These are phyloP conservation scores for Hagleromyces aurorensis DNA, from an alignment of 805 yeast genomes.

Conservation along the genomic window DNA sequence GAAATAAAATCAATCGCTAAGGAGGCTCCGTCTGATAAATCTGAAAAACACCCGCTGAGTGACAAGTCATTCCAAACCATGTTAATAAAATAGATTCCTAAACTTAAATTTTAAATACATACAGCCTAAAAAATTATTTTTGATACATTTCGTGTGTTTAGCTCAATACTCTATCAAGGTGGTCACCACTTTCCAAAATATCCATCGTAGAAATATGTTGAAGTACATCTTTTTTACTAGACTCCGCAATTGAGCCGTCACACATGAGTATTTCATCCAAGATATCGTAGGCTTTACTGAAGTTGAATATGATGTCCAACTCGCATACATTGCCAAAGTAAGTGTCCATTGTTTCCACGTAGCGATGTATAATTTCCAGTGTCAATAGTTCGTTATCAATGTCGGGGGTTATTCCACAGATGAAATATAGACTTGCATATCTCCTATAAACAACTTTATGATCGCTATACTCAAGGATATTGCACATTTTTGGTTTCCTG, in stretches of 20 bases:
- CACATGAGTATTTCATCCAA: slow-evolving; percentile 75
- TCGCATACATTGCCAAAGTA: slow-evolving; percentile 95
- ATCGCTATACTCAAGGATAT: slow-evolving; percentile 74
- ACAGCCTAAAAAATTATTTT: slow-evolving; percentile 5
- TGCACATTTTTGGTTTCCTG: slow-evolving; percentile 91
- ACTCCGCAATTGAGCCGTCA: slow-evolving; percentile 83
- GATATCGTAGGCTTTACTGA: slow-evolving; percentile 86
- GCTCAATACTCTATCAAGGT: slow-evolving; percentile 37
- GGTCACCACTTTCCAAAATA: slow-evolving; percentile 73
- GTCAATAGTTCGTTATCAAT: slow-evolving; percentile 76
- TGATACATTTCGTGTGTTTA: slow-evolving; percentile 10
- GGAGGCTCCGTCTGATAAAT: slow-evolving; percentile 15
- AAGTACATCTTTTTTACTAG: slow-evolving; percentile 71
- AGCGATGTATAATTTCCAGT: slow-evolving; percentile 81
- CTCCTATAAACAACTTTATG: slow-evolving; percentile 80
- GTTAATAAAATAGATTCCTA: slow-evolving; percentile 6
- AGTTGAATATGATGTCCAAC: slow-evolving; percentile 91
- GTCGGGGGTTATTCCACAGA: slow-evolving; percentile 55
- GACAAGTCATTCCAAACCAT: slow-evolving; percentile 18
- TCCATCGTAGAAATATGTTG: slow-evolving; percentile 78
- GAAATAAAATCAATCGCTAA: slow-evolving; percentile 24
- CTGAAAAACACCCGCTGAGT: slow-evolving; percentile 18
- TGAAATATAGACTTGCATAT: slow-evolving; percentile 87
- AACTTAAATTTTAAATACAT: slow-evolving; percentile 1
- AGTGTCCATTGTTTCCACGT: slow-evolving; percentile 94